Evolutionary conservation across 192 early-diverging fungal genomes (phyloP), one percentile per base, ranked within the genome.

Genomic region (Umbelopsis vinacea): DNA sequence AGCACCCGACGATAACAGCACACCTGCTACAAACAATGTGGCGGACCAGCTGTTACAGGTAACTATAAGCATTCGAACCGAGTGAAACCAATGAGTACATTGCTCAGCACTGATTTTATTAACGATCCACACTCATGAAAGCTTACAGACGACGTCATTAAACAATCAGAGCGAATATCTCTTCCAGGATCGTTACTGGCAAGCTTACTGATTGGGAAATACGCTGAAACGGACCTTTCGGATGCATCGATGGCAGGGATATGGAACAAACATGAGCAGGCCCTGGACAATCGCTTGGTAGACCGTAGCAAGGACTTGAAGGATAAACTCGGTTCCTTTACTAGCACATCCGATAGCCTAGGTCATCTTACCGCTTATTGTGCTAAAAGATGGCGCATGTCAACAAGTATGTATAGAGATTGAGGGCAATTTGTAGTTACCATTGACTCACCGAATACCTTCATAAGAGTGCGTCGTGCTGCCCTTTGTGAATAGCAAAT

Each of bases 381-480:
- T 37, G 33, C 57, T n/a, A 63, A 63, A 37, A 29, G 57, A 63
- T 63, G 57, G 57, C 57, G 57, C 26, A 29, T 63, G 26, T 63
- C 57, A 6, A 29, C 26, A 29, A 63, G 48, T 50, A 50, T 6
- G n/a, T 50, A 21, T 15, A 19, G 1, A 6, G 3, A n/a, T 50
- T 1, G 15, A n/a, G 7, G 0, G 17, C 17, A 6, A 17, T 3
- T 21, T 50, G 4, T 19, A 6, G 7, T 4, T 5, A 17, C 48
- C 17, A 50, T 10, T 50, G 48, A 50, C n/a, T 21, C 48, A 21
- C 15, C n/a, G 6, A 6, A 50, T 19, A 5, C 48, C 11, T 43
- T 43, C 8, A 4, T 11, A 43, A 50, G 48, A 35, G 11, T 63
- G 57, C 33, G 19, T 35, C 37, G 57, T 63, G 19, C 17, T 63